Base-by-base conservation (phyloP, 2,329 filamentous ascomycete genomes). In the Colletotrichum musae region DNA sequence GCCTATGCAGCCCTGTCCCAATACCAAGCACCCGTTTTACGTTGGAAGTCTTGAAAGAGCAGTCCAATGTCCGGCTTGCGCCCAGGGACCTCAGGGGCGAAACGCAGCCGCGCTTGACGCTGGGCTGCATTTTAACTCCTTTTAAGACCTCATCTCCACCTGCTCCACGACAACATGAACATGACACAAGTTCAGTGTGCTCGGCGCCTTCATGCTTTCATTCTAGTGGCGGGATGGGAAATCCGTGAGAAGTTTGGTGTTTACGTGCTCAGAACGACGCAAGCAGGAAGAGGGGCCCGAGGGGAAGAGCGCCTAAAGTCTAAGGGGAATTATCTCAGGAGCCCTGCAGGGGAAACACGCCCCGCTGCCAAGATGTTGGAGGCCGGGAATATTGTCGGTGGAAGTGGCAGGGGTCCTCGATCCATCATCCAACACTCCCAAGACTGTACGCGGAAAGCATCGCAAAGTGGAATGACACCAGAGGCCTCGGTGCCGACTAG, bases 241-340 rank as follows among this genome's bases (percentile, higher is more conserved):
- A 16, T 51, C 43, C 26, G 6, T 45, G 52, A 43, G 12, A 53
- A 53, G 10, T 36, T 39, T 9, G 21, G 32, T 3, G 24, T 50
- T 50, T 39, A 16, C 26, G 48, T 41, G 48, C 56, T 18, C 64
- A 13, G 2, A n/a, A 43, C 16, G 26, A 50, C 39, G 32, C 32
- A 36, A 36, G 32, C 45, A 4, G 26, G 5, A 39, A n/a, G 26
- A 47, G 57, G 21, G 21, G 21, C 21, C 21, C 21, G 21, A 24
- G 21, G 18, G 57, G 32, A 50, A 52, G 43, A 21, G 12, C 26
- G 59, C 24, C 50, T 15, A 28, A 28, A 32, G 24, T 18, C 13
- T 39, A 32, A 54, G 32, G 6, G 50, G 64, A 58, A 68, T 57
- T 63, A 36, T 45, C 28, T 53, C 32, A 68, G 59, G 58, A 68